Evolutionary conservation across 139 green algal species (phyloP).

Genomic region (Chlamydomonas sp.): DNA sequence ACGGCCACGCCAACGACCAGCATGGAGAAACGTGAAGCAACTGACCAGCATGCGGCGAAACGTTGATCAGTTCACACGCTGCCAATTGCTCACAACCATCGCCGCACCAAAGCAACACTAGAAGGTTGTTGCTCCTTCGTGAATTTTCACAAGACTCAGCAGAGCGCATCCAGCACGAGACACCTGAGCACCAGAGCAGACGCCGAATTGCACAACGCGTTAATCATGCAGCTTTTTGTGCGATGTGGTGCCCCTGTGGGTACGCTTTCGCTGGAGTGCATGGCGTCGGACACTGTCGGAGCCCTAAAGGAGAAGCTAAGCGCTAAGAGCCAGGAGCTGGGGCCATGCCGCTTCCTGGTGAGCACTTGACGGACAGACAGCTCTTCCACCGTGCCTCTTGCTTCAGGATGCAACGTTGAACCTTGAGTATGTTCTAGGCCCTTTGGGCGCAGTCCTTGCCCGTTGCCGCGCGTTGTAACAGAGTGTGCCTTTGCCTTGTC

Average conservation of each 20-base stretch:
- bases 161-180: too few relatives aligned
- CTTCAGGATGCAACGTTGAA: neutral
- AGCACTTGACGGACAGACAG: neutral
- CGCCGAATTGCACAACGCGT: neutral
- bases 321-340: neutral
- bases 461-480: neutral
- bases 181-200: neutral
- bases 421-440: neutral
- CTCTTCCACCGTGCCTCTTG: neutral
- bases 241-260: conserved; percentile 25
- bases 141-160: too few relatives aligned
- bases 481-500: neutral
- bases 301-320: conserved; percentile 6
- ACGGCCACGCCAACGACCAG: too few relatives aligned
- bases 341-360: conserved; percentile 22
- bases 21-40: too few relatives aligned
- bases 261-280: conserved; percentile 15
- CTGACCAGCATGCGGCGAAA: too few relatives aligned
- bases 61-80: too few relatives aligned
- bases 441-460: too few relatives aligned
- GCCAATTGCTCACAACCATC: too few relatives aligned
- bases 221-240: conserved; percentile 48
- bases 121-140: too few relatives aligned
- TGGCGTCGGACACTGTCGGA: neutral
- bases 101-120: too few relatives aligned